Conservation (phyloP, 176 grass and related monocot species). For the Oryza longistaminata region DNA sequence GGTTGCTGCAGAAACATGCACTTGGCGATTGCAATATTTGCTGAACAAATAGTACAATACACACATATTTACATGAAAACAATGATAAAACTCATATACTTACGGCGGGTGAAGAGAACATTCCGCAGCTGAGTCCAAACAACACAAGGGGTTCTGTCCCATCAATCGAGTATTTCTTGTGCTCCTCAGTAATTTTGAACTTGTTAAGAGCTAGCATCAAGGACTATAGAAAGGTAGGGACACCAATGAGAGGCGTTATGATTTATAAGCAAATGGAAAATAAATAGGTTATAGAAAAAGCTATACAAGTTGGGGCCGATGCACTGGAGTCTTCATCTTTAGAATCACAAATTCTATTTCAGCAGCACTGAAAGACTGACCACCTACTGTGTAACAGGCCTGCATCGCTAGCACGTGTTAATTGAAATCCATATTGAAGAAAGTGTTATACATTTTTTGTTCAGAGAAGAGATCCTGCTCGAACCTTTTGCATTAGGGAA, state of each 20-base stretch:
- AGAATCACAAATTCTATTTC: slow-evolving; percentile 94
- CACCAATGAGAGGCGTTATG: slow-evolving; percentile 38
- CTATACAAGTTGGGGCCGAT: slow-evolving; percentile 84
- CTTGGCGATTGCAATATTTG: slow-evolving; percentile 1
- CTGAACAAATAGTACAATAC: slow-evolving; percentile 19
- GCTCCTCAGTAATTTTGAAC: slow-evolving; percentile 90
- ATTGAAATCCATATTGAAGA: slow-evolving; percentile 5
- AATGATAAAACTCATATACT: slow-evolving; percentile 36
- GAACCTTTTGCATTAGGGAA: slow-evolving; percentile 98
- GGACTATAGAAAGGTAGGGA: slow-evolving; percentile 55
- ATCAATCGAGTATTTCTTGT: slow-evolving; percentile 75
- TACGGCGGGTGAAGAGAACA: slow-evolving; percentile 97
- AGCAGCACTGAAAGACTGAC: slow-evolving; percentile 91
- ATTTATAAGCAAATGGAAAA: slow-evolving; percentile 26
- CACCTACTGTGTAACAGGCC: slow-evolving; percentile 90
- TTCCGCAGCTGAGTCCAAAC: slow-evolving; percentile 91
- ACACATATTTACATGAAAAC: neutral
- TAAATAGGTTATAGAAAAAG: neutral
- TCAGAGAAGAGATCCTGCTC: slow-evolving; percentile 18
- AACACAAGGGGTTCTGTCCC: slow-evolving; percentile 66
- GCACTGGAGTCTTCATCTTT: slow-evolving; percentile 85
- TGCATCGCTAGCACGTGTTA: slow-evolving; percentile 38
- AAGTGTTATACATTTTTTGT: neutral
- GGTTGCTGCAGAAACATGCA: slow-evolving; percentile 3
- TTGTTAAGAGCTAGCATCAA: slow-evolving; percentile 87